Conservation (phyloP, 1,139 yeast genomes). For the Geotrichum fermentans region DNA sequence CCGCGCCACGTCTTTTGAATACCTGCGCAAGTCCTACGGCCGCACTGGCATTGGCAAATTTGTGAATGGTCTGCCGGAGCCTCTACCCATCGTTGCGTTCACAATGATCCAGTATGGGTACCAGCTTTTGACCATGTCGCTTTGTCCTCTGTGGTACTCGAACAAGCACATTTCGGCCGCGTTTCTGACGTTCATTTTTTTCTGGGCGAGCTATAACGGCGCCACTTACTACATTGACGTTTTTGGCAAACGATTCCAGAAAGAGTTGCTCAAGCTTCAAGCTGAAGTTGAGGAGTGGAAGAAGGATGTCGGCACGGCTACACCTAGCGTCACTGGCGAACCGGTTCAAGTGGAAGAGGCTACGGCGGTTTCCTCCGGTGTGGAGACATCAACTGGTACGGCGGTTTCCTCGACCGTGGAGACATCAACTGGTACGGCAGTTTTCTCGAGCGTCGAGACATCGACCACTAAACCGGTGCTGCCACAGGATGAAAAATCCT, state of each 20-base stretch:
- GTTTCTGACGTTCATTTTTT: slow-evolving; percentile 66
- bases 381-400: too few relatives aligned
- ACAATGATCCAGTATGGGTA: slow-evolving; percentile 82
- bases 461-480: too few relatives aligned
- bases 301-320: not conserved
- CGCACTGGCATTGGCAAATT: slow-evolving; percentile 64
- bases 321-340: not conserved
- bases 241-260: slow-evolving; percentile 75
- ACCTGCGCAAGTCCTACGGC: slow-evolving; percentile 66
- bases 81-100: slow-evolving; percentile 79
- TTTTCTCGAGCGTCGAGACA: too few relatives aligned
- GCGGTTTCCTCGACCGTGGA: too few relatives aligned
- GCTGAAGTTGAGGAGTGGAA: slow-evolving; percentile 48
- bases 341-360: too few relatives aligned
- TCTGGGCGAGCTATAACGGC: slow-evolving; percentile 83
- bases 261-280: slow-evolving; percentile 69
- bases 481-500: too few relatives aligned
- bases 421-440: too few relatives aligned
- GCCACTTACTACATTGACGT: slow-evolving; percentile 91
- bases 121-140: slow-evolving; percentile 78
- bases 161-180: slow-evolving; percentile 62
- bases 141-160: slow-evolving; percentile 82
- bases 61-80: slow-evolving; percentile 78
- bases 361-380: too few relatives aligned
- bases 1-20: slow-evolving; percentile 80